Evolutionary conservation across 805 yeast genomes (phyloP).

Genomic region (Cyberlindnera japonica): DNA sequence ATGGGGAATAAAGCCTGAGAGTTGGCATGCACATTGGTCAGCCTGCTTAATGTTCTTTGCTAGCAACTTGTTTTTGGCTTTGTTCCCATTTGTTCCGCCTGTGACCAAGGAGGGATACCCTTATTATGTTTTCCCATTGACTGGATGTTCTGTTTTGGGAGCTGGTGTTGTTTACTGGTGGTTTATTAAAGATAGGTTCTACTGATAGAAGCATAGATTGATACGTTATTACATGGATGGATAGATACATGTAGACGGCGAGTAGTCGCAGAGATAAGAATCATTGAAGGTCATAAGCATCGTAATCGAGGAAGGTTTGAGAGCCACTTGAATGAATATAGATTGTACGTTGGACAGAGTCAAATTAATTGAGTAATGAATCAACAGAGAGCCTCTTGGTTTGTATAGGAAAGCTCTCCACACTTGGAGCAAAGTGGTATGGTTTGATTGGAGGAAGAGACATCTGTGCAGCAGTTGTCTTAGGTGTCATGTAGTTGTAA

Average conservation of each 20-base stretch:
- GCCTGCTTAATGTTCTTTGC: slow-evolving; percentile 37
- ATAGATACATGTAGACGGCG: not conserved
- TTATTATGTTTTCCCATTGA: slow-evolving; percentile 54
- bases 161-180: slow-evolving; percentile 42
- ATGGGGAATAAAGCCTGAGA: slow-evolving; percentile 35
- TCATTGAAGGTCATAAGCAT: no score
- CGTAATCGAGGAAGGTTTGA: no score
- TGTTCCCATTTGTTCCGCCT: slow-evolving; percentile 54
- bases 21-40: slow-evolving; percentile 29
- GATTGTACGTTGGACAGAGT: no score
- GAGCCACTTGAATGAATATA: no score
- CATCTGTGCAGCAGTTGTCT: not conserved
- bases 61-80: slow-evolving; percentile 47
- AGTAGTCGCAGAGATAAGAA: no score
- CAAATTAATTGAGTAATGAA: slow-evolving; percentile 12
- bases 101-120: slow-evolving; percentile 33
- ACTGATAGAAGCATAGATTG: not conserved
- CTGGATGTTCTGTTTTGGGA: slow-evolving; percentile 44
- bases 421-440: slow-evolving; percentile 10
- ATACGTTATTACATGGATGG: not conserved
- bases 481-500: not conserved
- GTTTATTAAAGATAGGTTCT: not conserved
- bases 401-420: not conserved
- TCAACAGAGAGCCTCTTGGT: slow-evolving; percentile 16
- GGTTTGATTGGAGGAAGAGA: slow-evolving; percentile 13